phyloP scores from a whole-genome alignment of 495 filamentous ascomycete species.

The Penicillium odoratum region DNA sequence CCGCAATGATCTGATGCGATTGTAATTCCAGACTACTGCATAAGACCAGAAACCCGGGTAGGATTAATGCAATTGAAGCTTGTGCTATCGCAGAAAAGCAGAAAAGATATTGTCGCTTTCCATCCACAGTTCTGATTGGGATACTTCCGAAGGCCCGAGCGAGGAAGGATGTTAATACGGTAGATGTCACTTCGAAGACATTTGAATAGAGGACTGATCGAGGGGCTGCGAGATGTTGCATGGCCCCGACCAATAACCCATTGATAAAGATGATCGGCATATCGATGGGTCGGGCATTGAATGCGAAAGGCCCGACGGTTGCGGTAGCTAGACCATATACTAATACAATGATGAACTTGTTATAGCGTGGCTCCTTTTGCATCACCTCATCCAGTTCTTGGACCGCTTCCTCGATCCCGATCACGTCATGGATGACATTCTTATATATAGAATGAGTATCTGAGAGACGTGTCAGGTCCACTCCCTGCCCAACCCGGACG shows the following conservation, averaged over 20 bases:
- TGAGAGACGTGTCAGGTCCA: conserved; percentile 78
- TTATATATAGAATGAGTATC: conserved; percentile 89
- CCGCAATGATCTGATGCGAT: conserved; percentile 80
- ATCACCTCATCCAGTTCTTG: conserved; percentile 65
- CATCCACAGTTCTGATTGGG: conserved; percentile 35
- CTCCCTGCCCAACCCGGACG: conserved; percentile 67
- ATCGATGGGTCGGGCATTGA: conserved; percentile 79
- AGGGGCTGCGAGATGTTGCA: conserved; percentile 77
- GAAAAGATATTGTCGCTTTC: conserved; percentile 58
- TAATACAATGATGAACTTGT: conserved; percentile 64
- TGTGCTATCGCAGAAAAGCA: conserved; percentile 91
- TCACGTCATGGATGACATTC: conserved; percentile 81
- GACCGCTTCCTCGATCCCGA: conserved; percentile 80
- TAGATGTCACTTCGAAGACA: conserved; percentile 83
- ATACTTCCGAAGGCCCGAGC: conserved; percentile 83
- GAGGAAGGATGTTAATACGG: conserved; percentile 80
- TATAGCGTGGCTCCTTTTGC: conserved; percentile 62
- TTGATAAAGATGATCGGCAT: conserved; percentile 83
- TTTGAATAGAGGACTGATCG: conserved; percentile 72
- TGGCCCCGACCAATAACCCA: conserved; percentile 73
- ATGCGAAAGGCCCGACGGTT: conserved; percentile 79
- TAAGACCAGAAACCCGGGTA: conserved; percentile 83
- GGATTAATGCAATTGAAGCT: conserved; percentile 85
- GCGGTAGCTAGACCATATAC: conserved; percentile 81
- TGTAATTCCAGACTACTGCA: conserved; percentile 83